These are phyloP conservation scores for Cytospora mali DNA, from an alignment of 2,329 filamentous ascomycete genomes.

Conservation along the genomic window DNA sequence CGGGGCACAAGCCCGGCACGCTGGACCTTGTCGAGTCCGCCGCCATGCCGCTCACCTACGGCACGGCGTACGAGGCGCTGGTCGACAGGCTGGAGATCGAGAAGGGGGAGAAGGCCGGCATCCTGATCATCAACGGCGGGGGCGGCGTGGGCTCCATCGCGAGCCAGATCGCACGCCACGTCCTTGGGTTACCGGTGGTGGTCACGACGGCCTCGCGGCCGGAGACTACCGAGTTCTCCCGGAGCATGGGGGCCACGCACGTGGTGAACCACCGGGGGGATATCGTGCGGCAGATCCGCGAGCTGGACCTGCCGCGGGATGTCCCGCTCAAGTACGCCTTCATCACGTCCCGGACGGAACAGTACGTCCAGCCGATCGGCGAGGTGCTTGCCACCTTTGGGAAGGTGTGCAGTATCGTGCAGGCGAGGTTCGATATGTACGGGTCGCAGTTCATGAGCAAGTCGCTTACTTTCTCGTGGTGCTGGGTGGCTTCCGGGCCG, in stretches of 20 bases:
- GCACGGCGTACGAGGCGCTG: conserved; percentile 47
- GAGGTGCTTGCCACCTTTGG: conserved; percentile 46
- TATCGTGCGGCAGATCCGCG: conserved; percentile 41
- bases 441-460: conserved; percentile 50
- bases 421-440: conserved; percentile 47
- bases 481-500: conserved; percentile 44
- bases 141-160: conserved; percentile 49
- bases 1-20: conserved; percentile 42
- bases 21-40: conserved; percentile 45
- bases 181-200: conserved; percentile 45
- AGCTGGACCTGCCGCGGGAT: conserved; percentile 37
- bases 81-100: conserved; percentile 41
- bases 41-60: conserved; percentile 47
- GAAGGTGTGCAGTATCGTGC: conserved; percentile 49
- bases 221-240: conserved; percentile 44
- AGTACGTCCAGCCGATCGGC: conserved; percentile 43
- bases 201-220: conserved; percentile 46
- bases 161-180: conserved; percentile 45
- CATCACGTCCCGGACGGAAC: conserved; percentile 45
- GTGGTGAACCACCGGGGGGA: conserved; percentile 47
- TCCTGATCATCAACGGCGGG: conserved; percentile 50
- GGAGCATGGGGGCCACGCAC: conserved; percentile 46
- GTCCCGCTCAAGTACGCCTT: conserved; percentile 46
- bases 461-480: conserved; percentile 46
- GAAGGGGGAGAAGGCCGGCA: conserved; percentile 38